phyloP scores from a whole-genome alignment of 805 yeast genomes.

The Lachancea dasiensis region DNA sequence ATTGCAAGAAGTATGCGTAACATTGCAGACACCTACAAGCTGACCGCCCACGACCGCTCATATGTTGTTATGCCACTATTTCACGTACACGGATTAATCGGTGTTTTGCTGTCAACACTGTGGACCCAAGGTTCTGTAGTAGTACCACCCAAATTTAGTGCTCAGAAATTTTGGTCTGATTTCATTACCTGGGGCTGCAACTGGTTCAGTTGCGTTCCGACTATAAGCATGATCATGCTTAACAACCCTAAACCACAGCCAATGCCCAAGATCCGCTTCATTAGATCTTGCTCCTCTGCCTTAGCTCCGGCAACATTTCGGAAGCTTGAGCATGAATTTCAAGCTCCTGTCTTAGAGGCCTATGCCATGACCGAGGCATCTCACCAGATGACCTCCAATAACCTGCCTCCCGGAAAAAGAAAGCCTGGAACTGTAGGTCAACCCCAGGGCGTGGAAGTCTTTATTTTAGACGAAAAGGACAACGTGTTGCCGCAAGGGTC shows the following conservation, averaged over 20 bases:
- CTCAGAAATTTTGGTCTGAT: constrained; percentile 54
- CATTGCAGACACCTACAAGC: constrained; percentile 51
- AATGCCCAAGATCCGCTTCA: constrained; percentile 54
- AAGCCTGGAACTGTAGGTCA: constrained; percentile 70
- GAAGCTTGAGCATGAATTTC: constrained; percentile 49
- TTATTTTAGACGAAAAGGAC: constrained; percentile 47
- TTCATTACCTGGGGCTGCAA: constrained; percentile 45
- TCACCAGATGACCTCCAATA: constrained; percentile 74
- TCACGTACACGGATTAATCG: constrained; percentile 71
- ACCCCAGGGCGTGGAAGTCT: constrained; percentile 63
- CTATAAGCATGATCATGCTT: constrained; percentile 62
- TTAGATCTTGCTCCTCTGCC: constrained; percentile 67
- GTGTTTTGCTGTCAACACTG: constrained; percentile 57
- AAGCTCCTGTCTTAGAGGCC: constrained; percentile 69
- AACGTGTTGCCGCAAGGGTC: constrained; percentile 43
- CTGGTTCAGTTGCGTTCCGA: constrained; percentile 78
- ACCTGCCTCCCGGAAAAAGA: constrained; percentile 56
- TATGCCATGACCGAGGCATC: constrained; percentile 79
- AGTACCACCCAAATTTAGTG: constrained; percentile 59
- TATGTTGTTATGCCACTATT: constrained; percentile 72
- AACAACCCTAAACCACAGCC: constrained; percentile 45
- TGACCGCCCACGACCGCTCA: constrained; percentile 44
- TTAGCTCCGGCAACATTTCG: constrained; percentile 60
- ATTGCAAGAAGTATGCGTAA: constrained; percentile 54
- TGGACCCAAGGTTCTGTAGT: constrained; percentile 55